Evolutionary conservation across 2,329 filamentous ascomycete genomes (phyloP).

Genomic region (Ceratocystis cubensis): DNA sequence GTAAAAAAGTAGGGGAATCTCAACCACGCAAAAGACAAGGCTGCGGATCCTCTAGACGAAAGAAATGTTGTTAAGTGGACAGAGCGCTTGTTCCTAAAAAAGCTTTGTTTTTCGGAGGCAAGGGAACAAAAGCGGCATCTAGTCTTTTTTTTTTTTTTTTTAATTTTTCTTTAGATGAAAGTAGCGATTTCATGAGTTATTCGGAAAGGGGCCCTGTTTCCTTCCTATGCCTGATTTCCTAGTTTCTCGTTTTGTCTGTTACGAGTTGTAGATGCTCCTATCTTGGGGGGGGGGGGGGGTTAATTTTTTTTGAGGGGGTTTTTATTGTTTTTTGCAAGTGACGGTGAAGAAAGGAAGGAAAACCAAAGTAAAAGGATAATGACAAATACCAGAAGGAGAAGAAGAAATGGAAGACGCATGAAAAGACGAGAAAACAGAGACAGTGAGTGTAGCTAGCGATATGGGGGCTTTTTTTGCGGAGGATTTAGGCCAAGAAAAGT

Average conservation of each 20-base stretch:
- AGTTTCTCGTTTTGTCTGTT: no score
- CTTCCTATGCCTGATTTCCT: no score
- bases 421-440: not conserved
- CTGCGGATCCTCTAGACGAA: not conserved
- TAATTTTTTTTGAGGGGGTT: not conserved
- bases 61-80: not conserved
- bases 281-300: no score
- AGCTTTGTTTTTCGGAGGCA: not conserved
- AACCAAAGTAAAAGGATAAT: not conserved
- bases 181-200: no score
- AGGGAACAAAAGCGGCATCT: not conserved
- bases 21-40: not conserved
- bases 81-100: not conserved
- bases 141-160: not conserved
- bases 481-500: no score
- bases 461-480: no score
- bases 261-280: no score
- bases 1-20: not conserved
- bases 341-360: not conserved
- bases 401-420: not conserved
- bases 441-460: not conserved
- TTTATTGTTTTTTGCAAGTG: not conserved
- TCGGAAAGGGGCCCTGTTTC: no score
- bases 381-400: not conserved
- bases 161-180: not conserved